Evolutionary conservation across 192 early-diverging fungal genomes (phyloP).

Genomic region (Rhizophagus prolifer): DNA sequence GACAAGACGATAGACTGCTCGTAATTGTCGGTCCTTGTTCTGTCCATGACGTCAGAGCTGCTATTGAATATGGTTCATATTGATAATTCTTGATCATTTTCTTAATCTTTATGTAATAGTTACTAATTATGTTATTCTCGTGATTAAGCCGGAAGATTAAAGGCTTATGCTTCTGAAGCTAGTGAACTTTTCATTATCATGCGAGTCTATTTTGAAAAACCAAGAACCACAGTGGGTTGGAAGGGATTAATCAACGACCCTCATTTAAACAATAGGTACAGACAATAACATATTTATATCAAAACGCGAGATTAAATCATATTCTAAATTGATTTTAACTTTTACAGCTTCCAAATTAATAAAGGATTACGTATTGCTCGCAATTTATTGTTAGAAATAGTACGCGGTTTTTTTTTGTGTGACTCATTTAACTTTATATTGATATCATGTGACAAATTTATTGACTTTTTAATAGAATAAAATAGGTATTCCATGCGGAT

Average conservation of each 20-base stretch:
- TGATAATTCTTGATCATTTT: not conserved
- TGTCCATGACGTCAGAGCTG: slow-evolving; percentile 77
- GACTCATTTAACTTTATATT: not conserved
- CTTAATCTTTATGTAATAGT: not conserved
- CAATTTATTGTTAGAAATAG: slow-evolving; percentile 65
- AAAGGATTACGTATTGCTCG: slow-evolving; percentile 80
- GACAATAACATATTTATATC: not conserved
- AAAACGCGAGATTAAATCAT: not conserved
- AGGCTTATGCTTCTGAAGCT: slow-evolving; percentile 54
- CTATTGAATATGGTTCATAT: slow-evolving; percentile 68
- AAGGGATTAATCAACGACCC: slow-evolving; percentile 92
- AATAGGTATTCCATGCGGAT: slow-evolving; percentile 72
- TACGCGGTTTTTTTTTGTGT: slow-evolving; percentile 25
- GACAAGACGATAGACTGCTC: slow-evolving; percentile 74
- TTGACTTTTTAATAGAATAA: slow-evolving; percentile 47
- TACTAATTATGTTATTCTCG: not conserved
- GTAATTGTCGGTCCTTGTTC: slow-evolving; percentile 88
- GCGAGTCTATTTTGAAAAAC: slow-evolving; percentile 89
- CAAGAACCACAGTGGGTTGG: slow-evolving; percentile 86
- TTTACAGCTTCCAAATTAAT: slow-evolving; percentile 69
- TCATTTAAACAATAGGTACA: slow-evolving; percentile 61
- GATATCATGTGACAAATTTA: not conserved
- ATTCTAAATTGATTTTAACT: not conserved
- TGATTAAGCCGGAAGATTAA: slow-evolving; percentile 53
- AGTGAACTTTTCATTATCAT: slow-evolving; percentile 71